Conservation (phyloP, 148 eudicot species). For the Gaultheria prostrata region DNA sequence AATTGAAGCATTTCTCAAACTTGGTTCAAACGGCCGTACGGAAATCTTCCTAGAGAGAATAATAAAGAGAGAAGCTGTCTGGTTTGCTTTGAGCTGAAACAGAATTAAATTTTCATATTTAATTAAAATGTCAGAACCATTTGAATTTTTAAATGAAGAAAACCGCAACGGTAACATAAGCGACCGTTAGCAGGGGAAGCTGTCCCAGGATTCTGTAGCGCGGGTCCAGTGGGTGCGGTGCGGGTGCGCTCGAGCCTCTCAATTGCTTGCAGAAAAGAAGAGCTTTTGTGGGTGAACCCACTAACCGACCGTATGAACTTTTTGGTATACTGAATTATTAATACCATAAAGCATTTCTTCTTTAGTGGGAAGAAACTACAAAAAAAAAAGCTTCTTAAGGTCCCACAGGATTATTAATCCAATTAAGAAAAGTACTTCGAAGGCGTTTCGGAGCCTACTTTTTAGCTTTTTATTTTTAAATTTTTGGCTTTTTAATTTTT, state of each 20-base stretch:
- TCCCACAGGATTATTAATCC: too few relatives aligned
- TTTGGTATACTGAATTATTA: background rate
- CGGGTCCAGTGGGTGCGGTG: background rate
- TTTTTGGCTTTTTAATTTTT: too few relatives aligned
- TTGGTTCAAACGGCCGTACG: background rate
- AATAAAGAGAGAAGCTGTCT: background rate
- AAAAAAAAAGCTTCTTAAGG: too few relatives aligned
- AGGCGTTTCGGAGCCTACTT: too few relatives aligned
- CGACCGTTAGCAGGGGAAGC: conserved; percentile 22
- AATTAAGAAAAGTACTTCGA: too few relatives aligned
- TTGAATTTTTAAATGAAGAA: conserved; percentile 16
- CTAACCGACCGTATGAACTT: background rate
- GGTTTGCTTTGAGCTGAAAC: background rate
- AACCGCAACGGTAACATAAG: conserved; percentile 20
- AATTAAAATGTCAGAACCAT: background rate
- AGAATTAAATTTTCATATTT: background rate
- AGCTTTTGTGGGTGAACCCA: background rate
- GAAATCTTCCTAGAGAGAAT: background rate
- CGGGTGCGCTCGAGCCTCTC: background rate
- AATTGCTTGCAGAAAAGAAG: background rate
- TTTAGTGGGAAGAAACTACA: background rate
- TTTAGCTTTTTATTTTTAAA: too few relatives aligned
- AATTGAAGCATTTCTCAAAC: background rate
- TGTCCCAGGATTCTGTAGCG: background rate
- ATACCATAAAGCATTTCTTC: background rate